phyloP scores from a whole-genome alignment of 176 grass and related monocot species.

The maize (Zea mays) region DNA sequence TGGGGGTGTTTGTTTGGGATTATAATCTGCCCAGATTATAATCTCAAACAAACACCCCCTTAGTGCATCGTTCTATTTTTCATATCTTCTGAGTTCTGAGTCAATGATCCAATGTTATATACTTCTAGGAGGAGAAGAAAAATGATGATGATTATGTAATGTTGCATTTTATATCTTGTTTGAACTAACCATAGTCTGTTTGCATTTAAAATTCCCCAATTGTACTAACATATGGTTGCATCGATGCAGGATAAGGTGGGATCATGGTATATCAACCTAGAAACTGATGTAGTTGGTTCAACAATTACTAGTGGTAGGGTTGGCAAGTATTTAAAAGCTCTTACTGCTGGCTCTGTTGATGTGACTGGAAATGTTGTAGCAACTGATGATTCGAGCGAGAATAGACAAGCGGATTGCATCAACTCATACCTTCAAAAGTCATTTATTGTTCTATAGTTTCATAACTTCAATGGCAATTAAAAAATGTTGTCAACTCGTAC shows the following conservation, averaged over 20 bases:
- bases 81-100: no score
- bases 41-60: no score
- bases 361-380: constrained; percentile 33
- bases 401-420: constrained; percentile 65
- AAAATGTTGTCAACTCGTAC: no score
- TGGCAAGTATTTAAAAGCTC: constrained; percentile 84
- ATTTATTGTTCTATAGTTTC: no score
- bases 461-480: no score
- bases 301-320: constrained; percentile 55
- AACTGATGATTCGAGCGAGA: constrained; percentile 64
- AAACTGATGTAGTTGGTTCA: constrained; percentile 55
- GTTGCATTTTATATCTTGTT: constrained; percentile 29
- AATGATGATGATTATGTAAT: constrained; percentile 76
- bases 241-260: constrained; percentile 79
- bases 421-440: no score
- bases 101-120: no score
- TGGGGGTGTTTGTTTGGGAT: no score
- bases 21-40: no score
- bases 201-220: no score
- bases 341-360: constrained; percentile 43
- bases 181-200: neutral
- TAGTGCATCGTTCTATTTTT: no score
- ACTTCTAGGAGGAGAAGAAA: constrained; percentile 71
- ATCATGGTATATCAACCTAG: constrained; percentile 83
- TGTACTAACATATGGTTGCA: constrained; percentile 13